These are phyloP conservation scores for Kwoniella botswanensis DNA, from an alignment of 768 basidiomycete species.

Conservation along the genomic window DNA sequence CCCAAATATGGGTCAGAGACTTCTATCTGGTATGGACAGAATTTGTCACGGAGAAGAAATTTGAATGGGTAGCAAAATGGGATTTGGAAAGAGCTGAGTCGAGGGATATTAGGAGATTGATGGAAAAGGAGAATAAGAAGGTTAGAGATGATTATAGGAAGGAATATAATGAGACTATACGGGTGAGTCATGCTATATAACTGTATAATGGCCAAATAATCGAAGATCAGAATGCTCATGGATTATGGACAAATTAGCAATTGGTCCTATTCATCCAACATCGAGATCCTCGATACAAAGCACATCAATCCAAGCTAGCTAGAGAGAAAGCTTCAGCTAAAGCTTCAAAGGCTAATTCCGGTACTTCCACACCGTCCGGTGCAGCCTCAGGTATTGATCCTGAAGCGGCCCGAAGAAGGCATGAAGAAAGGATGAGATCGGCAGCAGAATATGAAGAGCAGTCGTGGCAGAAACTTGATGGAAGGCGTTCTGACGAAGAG, in stretches of 20 bases:
- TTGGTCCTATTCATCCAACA: conserved; percentile 62
- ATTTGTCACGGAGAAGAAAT: conserved; percentile 85
- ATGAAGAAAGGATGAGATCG: conserved; percentile 55
- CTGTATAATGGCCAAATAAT: neutral
- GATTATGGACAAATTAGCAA: conserved; percentile 29
- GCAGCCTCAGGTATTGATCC: conserved; percentile 37
- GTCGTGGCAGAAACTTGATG: conserved; percentile 77
- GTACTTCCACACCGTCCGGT: conserved; percentile 23
- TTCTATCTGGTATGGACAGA: conserved; percentile 89
- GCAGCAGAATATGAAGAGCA: conserved; percentile 72
- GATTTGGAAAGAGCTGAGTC: conserved; percentile 84
- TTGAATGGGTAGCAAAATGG: conserved; percentile 85
- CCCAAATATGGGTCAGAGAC: conserved; percentile 65
- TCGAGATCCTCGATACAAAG: conserved; percentile 80
- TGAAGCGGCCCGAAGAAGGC: conserved; percentile 53
- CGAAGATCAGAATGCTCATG: neutral
- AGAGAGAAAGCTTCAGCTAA: conserved; percentile 37
- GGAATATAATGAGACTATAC: conserved; percentile 90
- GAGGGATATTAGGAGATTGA: conserved; percentile 79
- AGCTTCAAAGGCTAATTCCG: conserved; percentile 58
- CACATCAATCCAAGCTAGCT: conserved; percentile 42
- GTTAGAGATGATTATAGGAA: conserved; percentile 80
- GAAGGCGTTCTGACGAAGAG: conserved; percentile 26
- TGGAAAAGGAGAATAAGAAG: conserved; percentile 97
- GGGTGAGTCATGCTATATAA: conserved; percentile 63